Conservation (phyloP, 768 basidiomycete genomes). For the Kwoniella shandongensis region DNA sequence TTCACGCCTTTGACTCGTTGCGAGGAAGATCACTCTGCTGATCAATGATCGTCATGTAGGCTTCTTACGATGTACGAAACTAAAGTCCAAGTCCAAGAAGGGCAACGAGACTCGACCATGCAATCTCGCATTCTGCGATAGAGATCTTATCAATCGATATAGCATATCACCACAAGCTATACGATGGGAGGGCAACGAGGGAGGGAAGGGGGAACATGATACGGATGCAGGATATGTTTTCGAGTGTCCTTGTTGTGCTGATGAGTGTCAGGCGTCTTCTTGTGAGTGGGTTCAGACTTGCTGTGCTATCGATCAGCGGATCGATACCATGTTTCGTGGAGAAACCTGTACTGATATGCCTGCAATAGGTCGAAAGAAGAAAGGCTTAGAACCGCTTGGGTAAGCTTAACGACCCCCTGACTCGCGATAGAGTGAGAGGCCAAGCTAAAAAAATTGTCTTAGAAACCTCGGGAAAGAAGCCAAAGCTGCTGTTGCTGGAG, state of each 20-base stretch:
- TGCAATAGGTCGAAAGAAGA: constrained; percentile 31
- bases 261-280: constrained; percentile 23
- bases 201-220: constrained; percentile 2
- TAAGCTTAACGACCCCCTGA: constrained; percentile 1
- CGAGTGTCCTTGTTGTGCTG: constrained; percentile 27
- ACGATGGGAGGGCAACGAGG: not conserved
- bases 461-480: not conserved
- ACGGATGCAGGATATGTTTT: constrained; percentile 4
- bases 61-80: constrained; percentile 18
- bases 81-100: constrained; percentile 2
- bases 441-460: no score
- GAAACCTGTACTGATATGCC: no score
- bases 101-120: constrained; percentile 10
- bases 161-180: constrained; percentile 5
- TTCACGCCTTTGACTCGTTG: no score
- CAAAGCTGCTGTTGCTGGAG: not conserved
- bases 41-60: no score
- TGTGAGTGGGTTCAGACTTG: constrained; percentile 19
- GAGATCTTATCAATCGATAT: constrained; percentile 23
- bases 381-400: constrained; percentile 24
- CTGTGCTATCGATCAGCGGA: no score
- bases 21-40: not conserved
- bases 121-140: constrained; percentile 26
- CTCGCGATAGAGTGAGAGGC: not conserved
- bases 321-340: no score